These are phyloP conservation scores for Paramecium biaurelia DNA, from an alignment of 73 alveolate species.

Conservation along the genomic window DNA sequence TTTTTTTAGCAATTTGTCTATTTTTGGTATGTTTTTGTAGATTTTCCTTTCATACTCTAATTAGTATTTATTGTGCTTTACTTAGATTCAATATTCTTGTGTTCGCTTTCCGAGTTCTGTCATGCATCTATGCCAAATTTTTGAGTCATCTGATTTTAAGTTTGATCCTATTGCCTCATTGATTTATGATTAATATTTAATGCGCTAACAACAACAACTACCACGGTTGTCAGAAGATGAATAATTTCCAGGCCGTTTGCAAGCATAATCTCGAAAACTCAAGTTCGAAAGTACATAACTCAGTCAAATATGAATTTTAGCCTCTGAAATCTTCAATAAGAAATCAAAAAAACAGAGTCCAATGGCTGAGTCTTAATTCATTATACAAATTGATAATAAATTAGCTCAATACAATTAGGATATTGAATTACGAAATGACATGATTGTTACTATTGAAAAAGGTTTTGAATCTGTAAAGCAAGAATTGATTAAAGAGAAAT, in stretches of 20 bases:
- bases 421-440: constrained; percentile 26
- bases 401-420: background rate
- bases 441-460: constrained; percentile 25
- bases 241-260: constrained; percentile 27
- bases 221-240: constrained; percentile 31
- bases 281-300: background rate
- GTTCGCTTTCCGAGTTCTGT: background rate
- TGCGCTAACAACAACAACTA: background rate
- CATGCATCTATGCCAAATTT: background rate
- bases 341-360: background rate
- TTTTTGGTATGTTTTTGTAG: background rate
- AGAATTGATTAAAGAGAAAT: constrained; percentile 30
- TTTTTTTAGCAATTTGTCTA: background rate
- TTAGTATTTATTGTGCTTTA: background rate
- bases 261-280: background rate
- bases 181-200: background rate
- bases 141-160: background rate
- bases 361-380: constrained; percentile 15
- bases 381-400: background rate
- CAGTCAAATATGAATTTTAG: background rate
- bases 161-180: constrained; percentile 12
- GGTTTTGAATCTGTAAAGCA: constrained; percentile 32
- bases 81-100: background rate
- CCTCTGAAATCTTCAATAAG: background rate
- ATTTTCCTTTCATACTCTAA: background rate